Base-by-base conservation (phyloP, 192 early-diverging fungal genomes). In the Backusella tarrabulga region DNA sequence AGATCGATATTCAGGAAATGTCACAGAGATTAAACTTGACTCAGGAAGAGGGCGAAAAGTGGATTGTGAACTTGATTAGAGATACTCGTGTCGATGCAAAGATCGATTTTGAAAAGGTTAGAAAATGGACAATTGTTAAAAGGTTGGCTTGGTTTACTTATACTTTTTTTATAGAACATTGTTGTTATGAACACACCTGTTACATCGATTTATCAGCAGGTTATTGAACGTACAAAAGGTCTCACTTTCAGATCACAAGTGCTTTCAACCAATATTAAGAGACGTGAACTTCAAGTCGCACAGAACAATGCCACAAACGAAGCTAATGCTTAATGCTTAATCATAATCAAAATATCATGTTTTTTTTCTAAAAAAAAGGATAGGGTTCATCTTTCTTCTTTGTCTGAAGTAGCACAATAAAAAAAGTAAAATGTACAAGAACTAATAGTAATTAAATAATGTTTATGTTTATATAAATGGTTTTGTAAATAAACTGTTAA, bases 1-100 rank as follows among this genome's bases (percentile, higher is more conserved):
- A 94, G 87, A 97, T 99, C 75, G 93, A 97, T 85, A 92, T 98
- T 80, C 88, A 85, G 36, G 91, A 90, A 40, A 87, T 99, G 77
- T 92, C 92, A 68, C 90, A 91, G 78, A 93, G 89, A 67, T 87
- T 99, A 60, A 94, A 94, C 81, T 89, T 98, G 91, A 88, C 87
- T 79, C 89, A 92, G 81, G 95, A 95, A 77, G 92, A 94, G 80
- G 96, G 96, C 70, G 97, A 98, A 81, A 97, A 97, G 85, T 98
- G 96, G 96, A 97, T 99, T 66, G 96, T 96, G 50, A 95, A 99
- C 87, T 87, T 99, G 71, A 97, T 99, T 83, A 91, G 96, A 46
- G 95, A 97, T 76, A 96, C 96, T 23, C 89, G 95, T 79, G 95
- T 98, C 77, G 97, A 99, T 76, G 97, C 96, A 80, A 99, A 99